Evolutionary conservation across 768 basidiomycete species (phyloP).

Genomic region (Tubosaeta sp.): DNA sequence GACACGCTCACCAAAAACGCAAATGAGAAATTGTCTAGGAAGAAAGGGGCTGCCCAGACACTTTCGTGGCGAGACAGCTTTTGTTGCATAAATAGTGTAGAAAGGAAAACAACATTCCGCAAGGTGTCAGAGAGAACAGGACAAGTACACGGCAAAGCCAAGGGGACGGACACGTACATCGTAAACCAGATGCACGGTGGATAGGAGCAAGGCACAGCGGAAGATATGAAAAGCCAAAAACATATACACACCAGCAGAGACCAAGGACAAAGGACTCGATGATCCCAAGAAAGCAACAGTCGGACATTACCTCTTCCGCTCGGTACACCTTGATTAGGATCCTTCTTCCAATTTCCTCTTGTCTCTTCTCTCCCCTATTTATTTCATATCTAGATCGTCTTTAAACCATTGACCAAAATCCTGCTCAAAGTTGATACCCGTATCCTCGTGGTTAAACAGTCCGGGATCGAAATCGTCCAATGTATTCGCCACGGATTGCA

Average conservation of each 20-base stretch:
- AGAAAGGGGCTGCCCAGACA: background rate
- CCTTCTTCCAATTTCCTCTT: constrained; percentile 1
- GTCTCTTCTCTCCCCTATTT: background rate
- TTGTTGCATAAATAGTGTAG: constrained; percentile 27
- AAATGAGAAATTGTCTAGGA: constrained; percentile 5
- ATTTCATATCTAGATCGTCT: constrained; percentile 36
- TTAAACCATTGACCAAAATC: constrained; percentile 79
- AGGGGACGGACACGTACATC: constrained; percentile 13
- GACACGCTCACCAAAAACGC: background rate
- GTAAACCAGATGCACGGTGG: constrained; percentile 6
- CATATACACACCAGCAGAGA: constrained; percentile 4
- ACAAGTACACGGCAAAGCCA: constrained; percentile 4
- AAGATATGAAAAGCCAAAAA: constrained; percentile 2
- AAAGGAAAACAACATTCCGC: constrained; percentile 14
- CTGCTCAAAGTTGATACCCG: constrained; percentile 59
- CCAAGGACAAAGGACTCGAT: constrained; percentile 3
- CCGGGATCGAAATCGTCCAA: constrained; percentile 38
- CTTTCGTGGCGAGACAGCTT: constrained; percentile 16
- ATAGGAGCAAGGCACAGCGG: constrained; percentile 8
- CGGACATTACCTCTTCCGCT: background rate
- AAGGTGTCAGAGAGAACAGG: constrained; percentile 3
- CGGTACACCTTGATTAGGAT: constrained; percentile 4
- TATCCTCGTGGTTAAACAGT: constrained; percentile 43
- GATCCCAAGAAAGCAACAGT: constrained; percentile 6
- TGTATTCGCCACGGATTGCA: constrained; percentile 38